These are phyloP conservation scores for Trichocladium antarcticum DNA, from an alignment of 495 filamentous ascomycete species.

Conservation along the genomic window DNA sequence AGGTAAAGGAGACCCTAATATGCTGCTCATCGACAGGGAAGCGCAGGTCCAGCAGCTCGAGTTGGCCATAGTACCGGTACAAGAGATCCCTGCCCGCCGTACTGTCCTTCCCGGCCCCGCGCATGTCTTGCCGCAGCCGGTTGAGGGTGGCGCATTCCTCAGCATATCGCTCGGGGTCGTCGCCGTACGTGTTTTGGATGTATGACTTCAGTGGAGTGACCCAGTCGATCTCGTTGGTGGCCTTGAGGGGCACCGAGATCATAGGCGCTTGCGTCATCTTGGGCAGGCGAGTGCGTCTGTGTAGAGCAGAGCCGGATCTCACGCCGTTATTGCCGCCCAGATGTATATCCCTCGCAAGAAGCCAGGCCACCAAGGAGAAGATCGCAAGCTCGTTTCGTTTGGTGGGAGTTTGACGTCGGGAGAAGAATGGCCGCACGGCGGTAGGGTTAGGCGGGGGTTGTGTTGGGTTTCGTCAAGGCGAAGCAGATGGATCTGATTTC, in stretches of 20 bases:
- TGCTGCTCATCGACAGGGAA: constrained; percentile 98
- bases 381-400: not conserved
- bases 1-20: constrained; percentile 97
- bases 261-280: constrained; percentile 73
- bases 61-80: constrained; percentile 95
- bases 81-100: constrained; percentile 85
- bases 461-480: no score
- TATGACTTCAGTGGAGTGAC: constrained; percentile 84
- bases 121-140: constrained; percentile 96
- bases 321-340: not conserved
- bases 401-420: not conserved
- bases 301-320: not conserved
- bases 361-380: not conserved
- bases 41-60: constrained; percentile 85
- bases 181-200: constrained; percentile 85
- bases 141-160: constrained; percentile 95
- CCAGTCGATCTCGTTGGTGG: constrained; percentile 99
- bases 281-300: constrained; percentile 9
- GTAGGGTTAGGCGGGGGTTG: no score
- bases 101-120: constrained; percentile 93
- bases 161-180: constrained; percentile 87
- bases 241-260: constrained; percentile 89
- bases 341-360: not conserved
- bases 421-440: no score
- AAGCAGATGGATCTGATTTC: no score